Base-by-base conservation (phyloP, 352 stramenopile species). In the Phytophthora melonis region DNA sequence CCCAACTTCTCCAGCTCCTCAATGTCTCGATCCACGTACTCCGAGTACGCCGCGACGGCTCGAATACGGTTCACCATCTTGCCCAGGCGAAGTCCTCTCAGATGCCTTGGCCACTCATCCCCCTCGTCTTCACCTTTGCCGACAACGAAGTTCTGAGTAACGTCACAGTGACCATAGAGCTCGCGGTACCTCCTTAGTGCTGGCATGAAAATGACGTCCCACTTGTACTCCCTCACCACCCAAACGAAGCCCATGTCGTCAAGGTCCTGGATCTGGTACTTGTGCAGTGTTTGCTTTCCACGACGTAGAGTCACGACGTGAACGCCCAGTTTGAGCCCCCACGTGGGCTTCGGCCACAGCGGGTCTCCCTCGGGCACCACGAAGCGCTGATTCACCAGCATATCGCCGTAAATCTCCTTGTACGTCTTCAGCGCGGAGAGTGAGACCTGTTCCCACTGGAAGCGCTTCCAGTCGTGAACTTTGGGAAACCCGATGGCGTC, bases 1-100 rank as follows among this genome's bases (percentile, higher is more conserved):
- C 77, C 80, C 53, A 93, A 63, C 13, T 63, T 55, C 19, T 78
- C 32, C 7, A 95, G 69, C 27, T 82, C 81, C 7, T 68, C 63
- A 10, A 56, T 58, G 32, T 79, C 78, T 30, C 60, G 72, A 25
- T 81, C 62, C 70, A 87, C 53, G 58, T 83, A 77, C n/a, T 74
- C 34, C 6, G 58, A 30, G 54, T 80, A 89, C 1, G 57, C 41
- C 23, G 74, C 78, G 1, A 63, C 62, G 1, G 68, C 67, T 34
- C 86, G 83, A 55, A 89, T 70, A 5, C 76, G 66, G 71, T 91
- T 92, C 23, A 93, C 74, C 60, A 82, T 74, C 18, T 21, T 36
- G 36, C 86, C 86, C 10, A 93, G 47, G 2, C 69, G 68, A 34
- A 82, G 91, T 1, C 77, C 79, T n/a, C 53, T 57, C 14, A 88